These are phyloP conservation scores for Solanum chilense DNA, from an alignment of 257 asterid species.

Conservation along the genomic window DNA sequence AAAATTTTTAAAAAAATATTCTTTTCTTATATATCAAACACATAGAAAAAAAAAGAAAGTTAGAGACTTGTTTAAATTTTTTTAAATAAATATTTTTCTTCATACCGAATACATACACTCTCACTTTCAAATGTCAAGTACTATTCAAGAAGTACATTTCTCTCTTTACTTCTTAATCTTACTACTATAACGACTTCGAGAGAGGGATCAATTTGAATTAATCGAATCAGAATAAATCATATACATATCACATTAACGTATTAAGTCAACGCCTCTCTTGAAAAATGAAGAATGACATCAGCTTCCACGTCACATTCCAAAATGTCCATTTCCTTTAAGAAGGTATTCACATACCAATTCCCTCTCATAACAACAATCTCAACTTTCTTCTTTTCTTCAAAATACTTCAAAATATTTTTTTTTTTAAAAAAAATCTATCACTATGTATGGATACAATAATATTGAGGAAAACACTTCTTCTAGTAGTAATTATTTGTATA, in stretches of 20 bases:
- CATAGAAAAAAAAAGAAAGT: no score
- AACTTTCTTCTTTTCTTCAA: not conserved
- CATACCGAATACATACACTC: not conserved
- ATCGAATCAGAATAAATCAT: not conserved
- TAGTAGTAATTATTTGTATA: not conserved
- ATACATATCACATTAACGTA: not conserved
- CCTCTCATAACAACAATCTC: conserved; percentile 13
- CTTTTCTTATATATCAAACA: not conserved
- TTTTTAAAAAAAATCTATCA: not conserved
- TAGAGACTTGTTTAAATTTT: fast-evolving
- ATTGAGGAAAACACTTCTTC: not conserved
- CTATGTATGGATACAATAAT: conserved; percentile 49
- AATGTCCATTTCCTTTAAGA: conserved; percentile 39
- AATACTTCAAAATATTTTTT: no score
- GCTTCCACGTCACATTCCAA: conserved; percentile 48
- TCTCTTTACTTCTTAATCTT: not conserved
- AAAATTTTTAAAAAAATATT: not conserved
- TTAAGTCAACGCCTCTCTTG: conserved; percentile 40
- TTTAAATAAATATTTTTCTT: no score
- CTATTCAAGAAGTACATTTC: not conserved
- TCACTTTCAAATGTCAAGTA: not conserved
- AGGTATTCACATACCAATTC: conserved; percentile 13
- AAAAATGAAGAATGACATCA: conserved; percentile 35
- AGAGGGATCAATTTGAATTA: not conserved
- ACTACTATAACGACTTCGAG: not conserved